These are phyloP conservation scores for Saccharomyces hybrid DNA, from an alignment of 1,139 yeast species.

Conservation along the genomic window DNA sequence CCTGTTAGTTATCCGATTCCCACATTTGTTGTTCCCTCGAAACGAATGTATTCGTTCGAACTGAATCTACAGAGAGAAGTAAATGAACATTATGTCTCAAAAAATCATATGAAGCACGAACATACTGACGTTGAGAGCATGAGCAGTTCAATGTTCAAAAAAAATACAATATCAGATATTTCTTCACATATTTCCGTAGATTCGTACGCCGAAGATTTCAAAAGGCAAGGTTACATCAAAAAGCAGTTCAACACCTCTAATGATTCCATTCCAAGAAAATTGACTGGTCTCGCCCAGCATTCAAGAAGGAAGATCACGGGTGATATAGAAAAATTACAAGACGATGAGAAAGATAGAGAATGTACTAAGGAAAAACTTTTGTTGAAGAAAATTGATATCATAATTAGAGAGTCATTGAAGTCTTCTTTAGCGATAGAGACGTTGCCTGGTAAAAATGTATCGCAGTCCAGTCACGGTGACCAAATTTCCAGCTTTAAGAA, in stretches of 20 bases:
- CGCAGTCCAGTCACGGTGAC: not conserved
- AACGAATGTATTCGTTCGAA: conserved; percentile 53
- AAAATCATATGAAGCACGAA: not conserved
- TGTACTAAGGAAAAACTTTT: not conserved
- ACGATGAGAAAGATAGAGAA: not conserved
- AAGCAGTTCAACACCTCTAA: not conserved
- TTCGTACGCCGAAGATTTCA: not conserved
- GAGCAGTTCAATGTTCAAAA: not conserved
- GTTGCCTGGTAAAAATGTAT: conserved; percentile 9
- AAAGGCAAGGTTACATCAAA: not conserved
- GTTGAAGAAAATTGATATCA: conserved; percentile 14
- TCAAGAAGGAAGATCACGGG: not conserved
- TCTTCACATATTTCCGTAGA: not conserved
- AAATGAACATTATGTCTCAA: not conserved
- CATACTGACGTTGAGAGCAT: not conserved
- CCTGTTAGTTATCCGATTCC: conserved; percentile 61
- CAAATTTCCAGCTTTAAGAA: not conserved
- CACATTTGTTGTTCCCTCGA: conserved; percentile 58
- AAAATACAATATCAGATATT: not conserved
- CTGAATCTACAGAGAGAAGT: conserved; percentile 22
- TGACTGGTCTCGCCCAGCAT: not conserved
- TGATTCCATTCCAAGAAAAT: not conserved
- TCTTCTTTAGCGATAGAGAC: conserved; percentile 23
- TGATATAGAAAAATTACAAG: not conserved
- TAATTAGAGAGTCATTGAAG: conserved; percentile 21